Evolutionary conservation across 192 early-diverging fungal species (phyloP), one percentile per base, ranked within the genome.

Genomic region (Linnemannia zychae): DNA sequence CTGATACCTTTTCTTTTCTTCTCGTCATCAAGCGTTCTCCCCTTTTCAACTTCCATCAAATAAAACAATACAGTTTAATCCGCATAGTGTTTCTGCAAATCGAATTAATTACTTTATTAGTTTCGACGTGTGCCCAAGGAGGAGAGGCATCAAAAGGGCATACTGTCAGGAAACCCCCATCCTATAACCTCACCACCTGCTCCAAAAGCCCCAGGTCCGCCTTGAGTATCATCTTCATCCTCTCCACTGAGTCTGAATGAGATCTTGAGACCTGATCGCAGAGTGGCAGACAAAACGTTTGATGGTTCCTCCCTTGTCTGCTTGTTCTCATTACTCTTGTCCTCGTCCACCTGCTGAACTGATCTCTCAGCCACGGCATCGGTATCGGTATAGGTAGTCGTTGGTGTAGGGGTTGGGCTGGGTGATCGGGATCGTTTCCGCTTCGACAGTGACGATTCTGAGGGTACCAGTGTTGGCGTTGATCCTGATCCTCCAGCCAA

Each of bases 201-300:
- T 15, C 28, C 57, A 63, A 63, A 15, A 24, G 24, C 28, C 13
- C 57, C 57, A 15, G 28, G 57, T 15, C 57, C 57, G 4, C 57
- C 57, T 13, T 63, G 57, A 2, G 57, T 15, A 38, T 57, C 81
- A 71, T 75, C 66, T 17, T 84, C 82, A 20, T 84, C 82, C 71
- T 84, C 77, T 31, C 69, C 75, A 44, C 38, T 40, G 37, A 79
- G 18, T 28, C 49, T 52, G 24, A 79, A 74, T 0, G 77, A 79
- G 24, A 84, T 84, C 37, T 72, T 60, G 3, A 84, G 48, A 0
- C 82, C 82, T 7, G 82, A 84, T 7, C 34, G 53, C 11, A 84
- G 48, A 13, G 67, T 84, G 15, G 82, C 82, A 17, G 37, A 75
- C 67, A 79, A 68, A 9, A 83, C 48, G 2, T 9, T 17, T 17